Conservation (phyloP, 2,329 filamentous ascomycete genomes). For the Ascochyta koolunga region DNA sequence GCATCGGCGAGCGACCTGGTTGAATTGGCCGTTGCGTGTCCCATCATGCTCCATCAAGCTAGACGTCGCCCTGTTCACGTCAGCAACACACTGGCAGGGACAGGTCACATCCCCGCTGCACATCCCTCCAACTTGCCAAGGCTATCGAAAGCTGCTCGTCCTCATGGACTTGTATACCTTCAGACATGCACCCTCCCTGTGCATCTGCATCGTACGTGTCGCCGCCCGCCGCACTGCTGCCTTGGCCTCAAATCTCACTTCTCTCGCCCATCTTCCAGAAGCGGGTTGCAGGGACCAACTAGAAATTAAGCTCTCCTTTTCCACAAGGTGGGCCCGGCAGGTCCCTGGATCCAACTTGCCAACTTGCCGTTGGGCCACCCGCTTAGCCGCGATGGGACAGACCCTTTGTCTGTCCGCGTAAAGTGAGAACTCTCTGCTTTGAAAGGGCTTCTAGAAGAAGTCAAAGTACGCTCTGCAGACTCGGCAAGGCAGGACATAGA, state of each 20-base stretch:
- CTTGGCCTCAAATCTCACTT: constrained; percentile 13
- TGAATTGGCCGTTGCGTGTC: constrained; percentile 14
- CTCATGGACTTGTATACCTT: neutral
- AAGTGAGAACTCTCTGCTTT: constrained; percentile 1
- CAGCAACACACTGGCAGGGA: constrained; percentile 10
- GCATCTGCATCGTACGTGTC: constrained; percentile 7
- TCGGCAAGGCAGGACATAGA: too few relatives aligned
- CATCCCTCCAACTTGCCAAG: constrained; percentile 6
- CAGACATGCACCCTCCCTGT: constrained; percentile 6
- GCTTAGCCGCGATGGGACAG: constrained; percentile 5
- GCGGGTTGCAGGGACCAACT: constrained; percentile 11
- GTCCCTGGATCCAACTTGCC: constrained; percentile 12
- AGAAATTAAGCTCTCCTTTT: constrained; percentile 19
- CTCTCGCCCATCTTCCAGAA: constrained; percentile 4
- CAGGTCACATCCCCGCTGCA: constrained; percentile 9
- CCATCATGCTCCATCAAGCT: constrained; percentile 14
- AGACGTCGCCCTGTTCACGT: constrained; percentile 19
- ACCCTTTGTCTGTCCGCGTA: constrained; percentile 5
- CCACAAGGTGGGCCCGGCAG: constrained; percentile 10
- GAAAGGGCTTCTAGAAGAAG: constrained; percentile 2
- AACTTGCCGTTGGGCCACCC: constrained; percentile 15
- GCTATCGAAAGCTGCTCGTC: constrained; percentile 2
- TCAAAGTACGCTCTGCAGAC: neutral
- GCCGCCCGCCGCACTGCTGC: constrained; percentile 9
- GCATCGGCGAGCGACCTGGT: constrained; percentile 9